phyloP scores from a whole-genome alignment of 139 green algal genomes.

The Ettlia oleoabundans region DNA sequence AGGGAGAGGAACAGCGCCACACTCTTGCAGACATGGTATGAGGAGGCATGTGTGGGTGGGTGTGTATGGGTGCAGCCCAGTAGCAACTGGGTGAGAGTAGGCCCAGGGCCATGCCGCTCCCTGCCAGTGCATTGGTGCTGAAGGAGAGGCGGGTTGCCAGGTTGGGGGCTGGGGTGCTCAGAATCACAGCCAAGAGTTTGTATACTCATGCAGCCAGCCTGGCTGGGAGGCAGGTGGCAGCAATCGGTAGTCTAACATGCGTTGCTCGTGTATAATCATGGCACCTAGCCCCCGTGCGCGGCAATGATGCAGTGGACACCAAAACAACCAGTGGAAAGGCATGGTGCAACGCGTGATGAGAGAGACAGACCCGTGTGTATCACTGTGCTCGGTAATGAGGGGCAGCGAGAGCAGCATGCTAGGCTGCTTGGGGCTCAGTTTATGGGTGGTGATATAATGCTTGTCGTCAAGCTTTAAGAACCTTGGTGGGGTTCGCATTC shows the following conservation, averaged over 20 bases:
- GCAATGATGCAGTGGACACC: not conserved
- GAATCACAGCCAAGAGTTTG: slow-evolving; percentile 19
- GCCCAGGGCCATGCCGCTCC: no score
- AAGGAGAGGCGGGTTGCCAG: no score
- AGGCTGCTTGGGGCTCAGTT: slow-evolving; percentile 54
- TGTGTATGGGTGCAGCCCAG: no score
- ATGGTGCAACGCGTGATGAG: not conserved
- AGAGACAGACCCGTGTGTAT: not conserved
- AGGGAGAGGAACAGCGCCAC: no score
- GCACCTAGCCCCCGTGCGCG: not conserved
- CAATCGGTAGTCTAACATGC: slow-evolving; percentile 52
- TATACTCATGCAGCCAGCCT: slow-evolving; percentile 22
- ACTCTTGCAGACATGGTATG: no score
- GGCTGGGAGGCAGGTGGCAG: not conserved
- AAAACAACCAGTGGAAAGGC: no score
- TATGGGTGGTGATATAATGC: slow-evolving; percentile 58
- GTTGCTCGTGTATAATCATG: slow-evolving; percentile 30
- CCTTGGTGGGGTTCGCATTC: slow-evolving; percentile 46
- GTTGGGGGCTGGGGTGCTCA: no score
- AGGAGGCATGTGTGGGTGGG: no score
- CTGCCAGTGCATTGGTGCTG: no score
- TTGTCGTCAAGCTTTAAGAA: slow-evolving; percentile 53
- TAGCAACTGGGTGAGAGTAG: no score
- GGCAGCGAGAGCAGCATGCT: no score
- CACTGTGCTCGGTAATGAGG: not conserved